Percentiles rank a stretch among this genome's conserved stretches.
phyloP scores from a whole-genome alignment of 164 flowering plant genomes.

The Echeveria elegans region DNA sequence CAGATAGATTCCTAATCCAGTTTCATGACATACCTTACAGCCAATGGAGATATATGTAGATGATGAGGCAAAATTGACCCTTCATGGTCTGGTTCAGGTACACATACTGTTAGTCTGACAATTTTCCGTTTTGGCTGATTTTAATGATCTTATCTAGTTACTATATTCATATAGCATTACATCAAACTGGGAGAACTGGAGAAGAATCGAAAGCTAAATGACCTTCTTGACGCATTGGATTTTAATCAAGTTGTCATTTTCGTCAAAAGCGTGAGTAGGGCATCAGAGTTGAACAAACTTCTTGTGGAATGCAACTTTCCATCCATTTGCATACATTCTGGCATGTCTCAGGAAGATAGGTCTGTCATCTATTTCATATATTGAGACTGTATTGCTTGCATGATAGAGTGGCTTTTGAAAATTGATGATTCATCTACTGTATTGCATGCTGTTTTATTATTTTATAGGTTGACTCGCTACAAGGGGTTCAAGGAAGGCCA shows the following conservation, averaged over 20 bases:
- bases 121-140: neutral
- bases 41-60: constrained; percentile 99
- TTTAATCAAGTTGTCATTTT: constrained; percentile 98
- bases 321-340: constrained; percentile 97
- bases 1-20: constrained; percentile 54
- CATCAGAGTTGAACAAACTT: constrained; percentile 89
- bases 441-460: no score
- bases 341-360: constrained; percentile 99
- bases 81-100: constrained; percentile 99
- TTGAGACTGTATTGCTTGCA: no score
- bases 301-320: constrained; percentile 96
- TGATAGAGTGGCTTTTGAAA: no score
- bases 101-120: neutral
- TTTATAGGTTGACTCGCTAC: no score
- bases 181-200: constrained; percentile 87
- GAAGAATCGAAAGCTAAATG: constrained; percentile 95
- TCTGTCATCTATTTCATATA: constrained; percentile 14
- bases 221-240: constrained; percentile 96
- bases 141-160: neutral
- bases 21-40: constrained; percentile 79
- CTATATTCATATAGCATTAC: constrained; percentile 57
- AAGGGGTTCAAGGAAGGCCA: no score
- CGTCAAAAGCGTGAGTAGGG: constrained; percentile 89
- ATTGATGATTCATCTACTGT: no score
- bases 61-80: constrained; percentile 95